Percentiles rank a stretch among this genome's conserved stretches.
Conservation (phyloP, 2,329 filamentous ascomycete species). For the Cladosporium sp. region DNA sequence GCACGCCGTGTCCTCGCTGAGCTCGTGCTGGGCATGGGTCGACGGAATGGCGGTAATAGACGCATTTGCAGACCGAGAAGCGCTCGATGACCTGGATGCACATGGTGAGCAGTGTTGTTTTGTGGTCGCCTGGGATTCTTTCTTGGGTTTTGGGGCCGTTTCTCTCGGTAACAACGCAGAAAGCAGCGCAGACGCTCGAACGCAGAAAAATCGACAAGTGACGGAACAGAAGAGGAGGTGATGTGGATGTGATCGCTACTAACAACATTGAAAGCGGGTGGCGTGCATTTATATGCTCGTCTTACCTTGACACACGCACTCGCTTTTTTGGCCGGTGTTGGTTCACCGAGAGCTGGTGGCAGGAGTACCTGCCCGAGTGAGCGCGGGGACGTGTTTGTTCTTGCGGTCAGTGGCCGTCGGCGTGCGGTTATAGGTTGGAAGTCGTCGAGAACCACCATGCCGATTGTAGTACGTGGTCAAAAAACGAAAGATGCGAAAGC, state of each 20-base stretch:
- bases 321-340: too few relatives aligned
- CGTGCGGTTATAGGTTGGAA: not conserved
- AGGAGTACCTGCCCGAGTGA: not conserved
- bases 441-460: not conserved
- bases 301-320: too few relatives aligned
- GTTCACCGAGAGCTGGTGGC: too few relatives aligned
- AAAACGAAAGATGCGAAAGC: not conserved
- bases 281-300: too few relatives aligned
- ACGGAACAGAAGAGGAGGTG: not conserved
- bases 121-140: too few relatives aligned
- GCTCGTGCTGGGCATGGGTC: conserved; percentile 76
- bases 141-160: too few relatives aligned
- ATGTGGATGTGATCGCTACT: too few relatives aligned
- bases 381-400: not conserved
- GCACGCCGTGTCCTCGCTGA: conserved; percentile 64
- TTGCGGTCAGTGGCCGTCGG: not conserved
- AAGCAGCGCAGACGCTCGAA: not conserved
- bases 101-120: conserved; percentile 50
- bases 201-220: not conserved
- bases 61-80: conserved; percentile 79
- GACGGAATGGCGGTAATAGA: conserved; percentile 82
- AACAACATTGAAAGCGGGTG: too few relatives aligned
- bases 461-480: not conserved
- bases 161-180: not conserved
- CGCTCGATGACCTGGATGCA: conserved; percentile 83